Evolutionary conservation across 106 monocot species (phyloP).

Genomic region (Narthecium ossifragum): DNA sequence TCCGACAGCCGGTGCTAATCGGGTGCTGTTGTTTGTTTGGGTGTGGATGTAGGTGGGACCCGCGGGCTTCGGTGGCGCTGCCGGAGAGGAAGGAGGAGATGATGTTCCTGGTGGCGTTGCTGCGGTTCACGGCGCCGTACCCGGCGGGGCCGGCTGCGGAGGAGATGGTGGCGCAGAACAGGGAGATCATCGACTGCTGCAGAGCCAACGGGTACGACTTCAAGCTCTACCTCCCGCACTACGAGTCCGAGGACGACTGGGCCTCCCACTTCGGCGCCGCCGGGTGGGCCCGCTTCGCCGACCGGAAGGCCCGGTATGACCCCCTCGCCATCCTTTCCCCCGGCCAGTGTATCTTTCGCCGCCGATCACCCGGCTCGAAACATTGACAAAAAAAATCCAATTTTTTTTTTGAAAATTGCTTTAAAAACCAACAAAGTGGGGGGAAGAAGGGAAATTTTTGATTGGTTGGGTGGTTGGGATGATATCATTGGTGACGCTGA

Average conservation of each 20-base stretch:
- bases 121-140: slow-evolving; percentile 54
- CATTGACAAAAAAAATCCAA: background rate
- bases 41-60: slow-evolving; percentile 58
- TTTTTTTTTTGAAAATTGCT: background rate
- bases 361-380: background rate
- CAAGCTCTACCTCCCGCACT: slow-evolving; percentile 86
- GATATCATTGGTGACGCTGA: no score
- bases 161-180: slow-evolving; percentile 67
- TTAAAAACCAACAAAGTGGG: background rate
- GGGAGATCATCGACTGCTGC: slow-evolving; percentile 48
- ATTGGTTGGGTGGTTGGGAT: no score
- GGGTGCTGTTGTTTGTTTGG: background rate
- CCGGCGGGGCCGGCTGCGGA: slow-evolving; percentile 50
- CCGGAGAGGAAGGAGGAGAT: slow-evolving; percentile 58
- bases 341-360: slow-evolving; percentile 68
- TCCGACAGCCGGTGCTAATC: no score
- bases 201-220: slow-evolving; percentile 63
- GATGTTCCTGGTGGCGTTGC: slow-evolving; percentile 92
- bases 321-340: slow-evolving; percentile 72
- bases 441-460: no score
- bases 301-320: slow-evolving; percentile 61
- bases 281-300: slow-evolving; percentile 57
- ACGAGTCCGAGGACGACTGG: slow-evolving; percentile 59
- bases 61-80: slow-evolving; percentile 61
- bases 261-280: slow-evolving; percentile 52